Evolutionary conservation across 768 basidiomycete genomes (phyloP).

Genomic region (Lactarius evosmus): DNA sequence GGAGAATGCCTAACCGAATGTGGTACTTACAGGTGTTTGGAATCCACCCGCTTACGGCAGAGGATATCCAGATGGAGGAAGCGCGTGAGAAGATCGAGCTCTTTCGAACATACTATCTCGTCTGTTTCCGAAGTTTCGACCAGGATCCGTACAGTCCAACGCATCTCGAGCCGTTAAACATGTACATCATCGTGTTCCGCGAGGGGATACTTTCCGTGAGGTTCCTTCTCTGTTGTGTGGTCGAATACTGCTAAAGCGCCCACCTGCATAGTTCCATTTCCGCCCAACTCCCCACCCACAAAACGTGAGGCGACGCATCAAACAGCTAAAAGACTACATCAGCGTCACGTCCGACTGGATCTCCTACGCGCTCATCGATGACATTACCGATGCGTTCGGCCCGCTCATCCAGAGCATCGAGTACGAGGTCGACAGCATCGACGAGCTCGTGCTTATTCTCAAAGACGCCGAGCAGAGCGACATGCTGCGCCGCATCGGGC

Average conservation of each 20-base stretch:
- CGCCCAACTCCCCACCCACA: conserved; percentile 95
- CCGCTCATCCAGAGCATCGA: conserved; percentile 98
- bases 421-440: conserved; percentile 98
- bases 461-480: conserved; percentile 96
- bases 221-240: conserved; percentile 23
- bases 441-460: conserved; percentile 94
- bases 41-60: conserved; percentile 97
- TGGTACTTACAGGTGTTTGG: conserved; percentile 71
- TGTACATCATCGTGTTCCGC: conserved; percentile 99
- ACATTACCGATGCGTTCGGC: conserved; percentile 98
- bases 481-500: conserved; percentile 96
- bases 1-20: neutral
- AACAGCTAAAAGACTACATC: conserved; percentile 99
- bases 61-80: conserved; percentile 99
- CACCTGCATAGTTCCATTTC: conserved; percentile 79
- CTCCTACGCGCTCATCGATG: conserved; percentile 98
- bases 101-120: conserved; percentile 97
- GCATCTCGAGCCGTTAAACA: conserved; percentile 95
- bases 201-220: conserved; percentile 92
- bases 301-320: conserved; percentile 96
- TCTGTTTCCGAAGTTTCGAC: conserved; percentile 98
- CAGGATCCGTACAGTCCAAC: conserved; percentile 98
- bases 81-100: conserved; percentile 99
- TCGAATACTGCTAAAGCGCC: neutral
- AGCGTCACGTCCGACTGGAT: conserved; percentile 99